A percentile compares a stretch with the other conserved stretches of the same genome.
phyloP scores from a whole-genome alignment of 2,329 filamentous ascomycete species.

The Curvularia hawaiiensis region DNA sequence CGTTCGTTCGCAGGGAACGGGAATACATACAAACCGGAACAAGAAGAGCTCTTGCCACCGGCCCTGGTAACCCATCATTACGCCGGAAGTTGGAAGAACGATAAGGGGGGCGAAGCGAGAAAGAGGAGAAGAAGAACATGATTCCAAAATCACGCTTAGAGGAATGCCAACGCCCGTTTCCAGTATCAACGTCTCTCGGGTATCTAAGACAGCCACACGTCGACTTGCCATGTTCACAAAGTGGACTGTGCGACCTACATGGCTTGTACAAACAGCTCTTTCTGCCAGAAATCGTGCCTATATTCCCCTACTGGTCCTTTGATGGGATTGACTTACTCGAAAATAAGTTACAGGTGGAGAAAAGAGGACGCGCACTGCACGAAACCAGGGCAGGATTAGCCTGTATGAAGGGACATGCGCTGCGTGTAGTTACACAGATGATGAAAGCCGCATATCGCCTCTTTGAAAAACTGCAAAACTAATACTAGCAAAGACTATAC shows the following conservation, averaged over 20 bases:
- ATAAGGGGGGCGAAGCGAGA: conserved; percentile 17
- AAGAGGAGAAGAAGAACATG: conserved; percentile 4
- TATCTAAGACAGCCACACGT: not conserved
- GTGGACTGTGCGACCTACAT: not conserved
- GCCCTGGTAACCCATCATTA: conserved; percentile 26
- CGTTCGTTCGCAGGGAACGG: conserved; percentile 22
- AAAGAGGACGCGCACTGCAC: not conserved
- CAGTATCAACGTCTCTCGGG: not conserved
- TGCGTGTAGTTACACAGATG: not conserved
- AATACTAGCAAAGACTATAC: not conserved
- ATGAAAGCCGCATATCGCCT: not conserved
- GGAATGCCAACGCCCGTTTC: too few species aligned
- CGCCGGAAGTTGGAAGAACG: conserved; percentile 30
- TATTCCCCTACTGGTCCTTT: not conserved
- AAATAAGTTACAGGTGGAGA: not conserved
- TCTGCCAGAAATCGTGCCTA: not conserved
- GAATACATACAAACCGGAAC: conserved; percentile 19
- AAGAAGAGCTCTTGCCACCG: conserved; percentile 11
- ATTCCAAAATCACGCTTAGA: not conserved
- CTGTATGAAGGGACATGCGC: not conserved
- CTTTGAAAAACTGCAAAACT: not conserved
- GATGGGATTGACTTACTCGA: not conserved
- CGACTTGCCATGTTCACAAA: not conserved
- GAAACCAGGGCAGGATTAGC: not conserved
- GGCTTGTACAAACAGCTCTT: too few species aligned